Evolutionary conservation across 441 rosid species (phyloP).

Genomic region (Gossypium aridum): DNA sequence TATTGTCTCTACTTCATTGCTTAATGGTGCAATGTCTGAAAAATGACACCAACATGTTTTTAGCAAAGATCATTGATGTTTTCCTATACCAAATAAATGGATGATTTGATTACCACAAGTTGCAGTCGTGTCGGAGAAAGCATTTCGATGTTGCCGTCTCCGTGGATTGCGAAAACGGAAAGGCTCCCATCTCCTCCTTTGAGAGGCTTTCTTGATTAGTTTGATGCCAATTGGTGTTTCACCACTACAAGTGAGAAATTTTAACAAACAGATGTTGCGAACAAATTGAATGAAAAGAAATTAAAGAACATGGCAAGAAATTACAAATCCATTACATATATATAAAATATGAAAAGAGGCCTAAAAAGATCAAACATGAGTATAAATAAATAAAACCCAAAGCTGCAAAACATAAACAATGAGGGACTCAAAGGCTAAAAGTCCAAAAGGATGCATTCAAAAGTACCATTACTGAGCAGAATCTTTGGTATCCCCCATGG

Average conservation of each 20-base stretch:
- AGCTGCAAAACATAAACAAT: not conserved
- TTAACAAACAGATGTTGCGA: not conserved
- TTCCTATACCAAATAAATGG: not conserved
- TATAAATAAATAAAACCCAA: not conserved
- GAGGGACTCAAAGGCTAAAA: not conserved
- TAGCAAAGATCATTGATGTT: not conserved
- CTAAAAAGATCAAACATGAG: not conserved
- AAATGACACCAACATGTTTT: not conserved
- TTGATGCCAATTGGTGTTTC: constrained; percentile 19
- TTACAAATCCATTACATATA: not conserved
- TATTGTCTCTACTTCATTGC: constrained; percentile 20
- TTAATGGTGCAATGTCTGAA: constrained; percentile 28
- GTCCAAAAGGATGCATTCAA: not conserved
- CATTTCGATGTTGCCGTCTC: constrained; percentile 35
- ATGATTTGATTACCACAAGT: constrained; percentile 35
- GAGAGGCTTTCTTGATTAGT: constrained; percentile 12
- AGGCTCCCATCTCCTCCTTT: constrained; percentile 19
- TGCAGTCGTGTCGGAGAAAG: constrained; percentile 45
- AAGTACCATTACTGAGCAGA: constrained; percentile 22
- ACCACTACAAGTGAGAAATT: not conserved
- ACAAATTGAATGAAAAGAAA: not conserved
- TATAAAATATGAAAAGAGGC: not conserved
- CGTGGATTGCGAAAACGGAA: constrained; percentile 10
- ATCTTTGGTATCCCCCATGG: constrained; percentile 18
- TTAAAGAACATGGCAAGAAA: not conserved